These are phyloP conservation scores for Sapria himalayana DNA, from an alignment of 345 rosid species.

Conservation along the genomic window DNA sequence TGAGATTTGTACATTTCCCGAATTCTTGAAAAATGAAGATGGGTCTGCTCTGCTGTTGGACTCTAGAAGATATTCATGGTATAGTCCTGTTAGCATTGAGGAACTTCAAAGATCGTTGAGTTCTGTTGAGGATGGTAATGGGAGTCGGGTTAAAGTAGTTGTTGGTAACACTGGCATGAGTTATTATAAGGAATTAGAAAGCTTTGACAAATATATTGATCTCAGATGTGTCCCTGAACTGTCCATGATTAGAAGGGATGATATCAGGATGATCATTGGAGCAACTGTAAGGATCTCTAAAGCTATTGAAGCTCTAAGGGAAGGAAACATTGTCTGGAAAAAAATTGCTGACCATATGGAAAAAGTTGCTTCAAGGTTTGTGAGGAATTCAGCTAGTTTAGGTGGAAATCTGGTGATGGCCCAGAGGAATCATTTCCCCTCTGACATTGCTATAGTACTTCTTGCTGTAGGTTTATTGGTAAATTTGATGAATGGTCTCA, in stretches of 20 bases:
- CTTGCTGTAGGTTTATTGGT: constrained; percentile 43
- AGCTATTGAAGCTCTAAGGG: constrained; percentile 37
- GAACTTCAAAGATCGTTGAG: constrained; percentile 30
- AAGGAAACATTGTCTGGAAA: constrained; percentile 14
- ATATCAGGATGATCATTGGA: constrained; percentile 42
- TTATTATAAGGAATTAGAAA: constrained; percentile 40
- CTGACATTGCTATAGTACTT: constrained; percentile 59
- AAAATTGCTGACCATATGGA: constrained; percentile 57
- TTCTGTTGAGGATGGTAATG: constrained; percentile 4
- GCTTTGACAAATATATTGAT: constrained; percentile 35
- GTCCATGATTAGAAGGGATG: constrained; percentile 23
- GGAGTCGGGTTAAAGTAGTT: constrained; percentile 24
- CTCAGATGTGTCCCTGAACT: constrained; percentile 42
- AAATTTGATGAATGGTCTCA: constrained; percentile 13
- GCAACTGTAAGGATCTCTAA: constrained; percentile 60
- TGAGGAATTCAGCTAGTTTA: constrained; percentile 51
- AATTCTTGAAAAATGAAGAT: constrained; percentile 34
- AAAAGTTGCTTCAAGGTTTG: constrained; percentile 30
- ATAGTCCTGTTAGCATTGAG: constrained; percentile 22
- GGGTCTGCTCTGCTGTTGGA: constrained; percentile 16
- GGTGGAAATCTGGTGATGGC: constrained; percentile 87
- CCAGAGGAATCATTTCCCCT: constrained; percentile 48
- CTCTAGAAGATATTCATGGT: constrained; percentile 23
- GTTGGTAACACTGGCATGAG: constrained; percentile 63
- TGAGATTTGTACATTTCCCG: constrained; percentile 29